A percentile compares a stretch with the other conserved stretches of the same genome.
Conservation (phyloP, 2,329 filamentous ascomycete genomes). For the Aureobasidium namibiae region DNA sequence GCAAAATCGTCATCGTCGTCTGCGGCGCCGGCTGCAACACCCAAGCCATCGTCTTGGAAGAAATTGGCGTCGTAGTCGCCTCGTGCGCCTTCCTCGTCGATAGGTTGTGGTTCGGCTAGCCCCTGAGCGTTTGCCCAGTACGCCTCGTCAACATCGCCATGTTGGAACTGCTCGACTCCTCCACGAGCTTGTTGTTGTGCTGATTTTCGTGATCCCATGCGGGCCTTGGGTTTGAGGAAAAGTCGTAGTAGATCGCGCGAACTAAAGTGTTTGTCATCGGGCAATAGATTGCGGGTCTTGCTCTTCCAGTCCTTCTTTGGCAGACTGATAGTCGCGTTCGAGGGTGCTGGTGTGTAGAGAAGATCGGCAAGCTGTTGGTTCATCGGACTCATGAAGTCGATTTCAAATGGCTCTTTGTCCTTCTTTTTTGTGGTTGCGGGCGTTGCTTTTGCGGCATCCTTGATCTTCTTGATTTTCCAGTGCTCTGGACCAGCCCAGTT, state of each 20-base stretch:
- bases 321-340: constrained; percentile 72
- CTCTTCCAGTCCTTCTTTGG: constrained; percentile 95
- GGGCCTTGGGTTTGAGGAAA: constrained; percentile 90
- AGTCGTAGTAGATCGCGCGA: constrained; percentile 81
- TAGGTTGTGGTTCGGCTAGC: constrained; percentile 25
- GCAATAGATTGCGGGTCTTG: constrained; percentile 83
- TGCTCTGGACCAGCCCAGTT: constrained; percentile 98
- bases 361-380: constrained; percentile 62
- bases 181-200: constrained; percentile 38
- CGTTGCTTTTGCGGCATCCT: constrained; percentile 56
- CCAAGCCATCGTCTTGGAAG: constrained; percentile 81
- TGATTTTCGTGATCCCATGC: constrained; percentile 60
- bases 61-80: constrained; percentile 96
- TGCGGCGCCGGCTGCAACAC: constrained; percentile 54
- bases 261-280: constrained; percentile 97
- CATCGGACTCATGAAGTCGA: constrained; percentile 76
- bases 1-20: constrained; percentile 72
- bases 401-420: constrained; percentile 93
- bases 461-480: constrained; percentile 94
- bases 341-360: constrained; percentile 73
- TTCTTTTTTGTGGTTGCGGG: constrained; percentile 60
- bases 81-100: constrained; percentile 42
- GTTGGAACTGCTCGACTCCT: constrained; percentile 40
- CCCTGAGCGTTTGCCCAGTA: constrained; percentile 78
- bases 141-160: constrained; percentile 80